These are phyloP conservation scores for Hanseniaspora meyeri DNA, from an alignment of 805 yeast species.

Conservation along the genomic window DNA sequence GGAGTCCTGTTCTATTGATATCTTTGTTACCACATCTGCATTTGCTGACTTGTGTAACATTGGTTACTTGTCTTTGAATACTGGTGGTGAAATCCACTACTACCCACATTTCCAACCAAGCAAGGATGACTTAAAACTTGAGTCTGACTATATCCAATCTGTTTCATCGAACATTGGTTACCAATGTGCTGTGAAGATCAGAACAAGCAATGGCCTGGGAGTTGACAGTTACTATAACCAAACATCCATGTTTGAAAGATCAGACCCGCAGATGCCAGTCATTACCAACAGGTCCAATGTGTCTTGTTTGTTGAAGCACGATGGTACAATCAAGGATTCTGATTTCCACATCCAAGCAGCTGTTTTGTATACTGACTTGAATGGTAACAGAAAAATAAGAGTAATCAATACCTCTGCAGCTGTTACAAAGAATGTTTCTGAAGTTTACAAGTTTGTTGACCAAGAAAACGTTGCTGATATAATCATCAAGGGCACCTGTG, in stretches of 20 bases:
- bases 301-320: conserved; percentile 63
- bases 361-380: conserved; percentile 61
- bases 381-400: conserved; percentile 72
- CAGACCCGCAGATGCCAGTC: conserved; percentile 60
- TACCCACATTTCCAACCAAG: conserved; percentile 58
- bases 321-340: conserved; percentile 40
- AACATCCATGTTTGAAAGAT: conserved; percentile 30
- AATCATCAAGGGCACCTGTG: conserved; percentile 38
- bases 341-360: conserved; percentile 92
- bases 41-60: conserved; percentile 63
- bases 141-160: conserved; percentile 45
- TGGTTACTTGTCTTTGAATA: conserved; percentile 47
- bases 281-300: conserved; percentile 47
- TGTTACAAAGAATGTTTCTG: conserved; percentile 59
- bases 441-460: conserved; percentile 68
- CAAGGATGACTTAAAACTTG: conserved; percentile 56
- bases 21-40: conserved; percentile 54
- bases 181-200: conserved; percentile 69
- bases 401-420: conserved; percentile 77
- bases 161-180: conserved; percentile 49
- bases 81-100: conserved; percentile 58
- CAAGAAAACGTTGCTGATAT: conserved; percentile 51
- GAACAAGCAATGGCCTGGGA: conserved; percentile 80
- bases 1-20: conserved; percentile 59
- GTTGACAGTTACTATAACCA: conserved; percentile 64